A percentile compares a stretch with the other conserved stretches of the same genome.
Conservation (phyloP, 2,329 filamentous ascomycete species). For the Aspergillus sp. region DNA sequence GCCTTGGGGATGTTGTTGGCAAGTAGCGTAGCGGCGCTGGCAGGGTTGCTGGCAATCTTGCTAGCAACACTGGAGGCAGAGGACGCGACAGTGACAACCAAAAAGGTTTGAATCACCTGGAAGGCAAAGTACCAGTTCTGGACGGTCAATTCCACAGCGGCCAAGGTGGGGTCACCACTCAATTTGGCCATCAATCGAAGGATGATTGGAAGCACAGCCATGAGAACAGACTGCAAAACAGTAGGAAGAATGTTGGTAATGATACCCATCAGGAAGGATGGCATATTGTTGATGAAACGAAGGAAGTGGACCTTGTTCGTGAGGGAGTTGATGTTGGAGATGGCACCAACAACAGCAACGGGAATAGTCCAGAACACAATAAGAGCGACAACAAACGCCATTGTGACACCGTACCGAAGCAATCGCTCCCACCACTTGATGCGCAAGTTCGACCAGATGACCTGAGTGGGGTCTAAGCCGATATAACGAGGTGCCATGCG, state of each 20-base stretch:
- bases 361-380: constrained; percentile 84
- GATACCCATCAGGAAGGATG: constrained; percentile 68
- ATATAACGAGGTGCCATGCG: constrained; percentile 85
- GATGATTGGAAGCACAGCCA: constrained; percentile 78
- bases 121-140: constrained; percentile 80
- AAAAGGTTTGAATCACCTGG: constrained; percentile 79
- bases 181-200: constrained; percentile 76
- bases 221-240: constrained; percentile 72
- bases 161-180: constrained; percentile 72
- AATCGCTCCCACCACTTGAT: constrained; percentile 85
- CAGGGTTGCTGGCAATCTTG: constrained; percentile 60
- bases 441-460: constrained; percentile 81
- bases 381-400: constrained; percentile 68
- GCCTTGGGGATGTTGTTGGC: constrained; percentile 72
- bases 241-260: constrained; percentile 80
- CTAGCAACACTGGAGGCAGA: constrained; percentile 67
- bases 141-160: constrained; percentile 79
- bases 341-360: constrained; percentile 73
- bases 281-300: constrained; percentile 67
- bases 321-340: constrained; percentile 78
- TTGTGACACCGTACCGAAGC: constrained; percentile 63
- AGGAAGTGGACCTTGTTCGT: constrained; percentile 62
- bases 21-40: constrained; percentile 58
- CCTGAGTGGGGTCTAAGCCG: constrained; percentile 71
- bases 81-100: constrained; percentile 78